Conservation (phyloP, 148 eudicot genomes). For the Silene conica region DNA sequence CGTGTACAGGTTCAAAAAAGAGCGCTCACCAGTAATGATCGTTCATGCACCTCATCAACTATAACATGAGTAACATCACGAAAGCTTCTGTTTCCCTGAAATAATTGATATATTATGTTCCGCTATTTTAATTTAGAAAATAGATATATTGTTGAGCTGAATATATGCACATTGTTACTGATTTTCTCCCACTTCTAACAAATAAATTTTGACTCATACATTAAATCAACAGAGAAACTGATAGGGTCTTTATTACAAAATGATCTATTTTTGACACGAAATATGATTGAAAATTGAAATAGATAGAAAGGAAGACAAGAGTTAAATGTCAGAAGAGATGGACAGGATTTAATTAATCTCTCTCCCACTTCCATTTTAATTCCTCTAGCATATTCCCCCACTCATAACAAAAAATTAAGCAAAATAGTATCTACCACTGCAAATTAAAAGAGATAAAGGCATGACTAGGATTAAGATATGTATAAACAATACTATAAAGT, state of each 20-base stretch:
- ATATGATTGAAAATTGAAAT: neutral
- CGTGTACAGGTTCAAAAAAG: neutral
- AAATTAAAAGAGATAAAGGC: neutral
- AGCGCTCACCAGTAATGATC: conserved; percentile 89
- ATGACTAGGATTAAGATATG: neutral
- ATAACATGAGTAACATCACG: conserved; percentile 81
- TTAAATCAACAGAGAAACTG: too few species aligned
- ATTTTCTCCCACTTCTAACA: too few species aligned
- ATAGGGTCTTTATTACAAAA: neutral
- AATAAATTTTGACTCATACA: too few species aligned
- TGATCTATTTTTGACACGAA: neutral
- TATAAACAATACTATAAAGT: neutral
- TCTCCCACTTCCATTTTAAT: neutral
- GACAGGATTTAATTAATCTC: neutral
- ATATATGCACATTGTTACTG: neutral
- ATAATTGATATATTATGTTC: neutral
- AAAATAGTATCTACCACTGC: neutral
- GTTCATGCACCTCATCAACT: conserved; percentile 98
- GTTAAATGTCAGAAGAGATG: neutral
- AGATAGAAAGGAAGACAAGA: neutral
- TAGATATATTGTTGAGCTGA: neutral
- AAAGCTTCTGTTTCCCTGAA: conserved; percentile 80
- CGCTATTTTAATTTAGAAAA: neutral
- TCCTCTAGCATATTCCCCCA: neutral
- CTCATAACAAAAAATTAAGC: neutral